A percentile compares a stretch with the other conserved stretches of the same genome.
Conservation (phyloP, 2,329 filamentous ascomycete species). For the Talaromyces sp. region DNA sequence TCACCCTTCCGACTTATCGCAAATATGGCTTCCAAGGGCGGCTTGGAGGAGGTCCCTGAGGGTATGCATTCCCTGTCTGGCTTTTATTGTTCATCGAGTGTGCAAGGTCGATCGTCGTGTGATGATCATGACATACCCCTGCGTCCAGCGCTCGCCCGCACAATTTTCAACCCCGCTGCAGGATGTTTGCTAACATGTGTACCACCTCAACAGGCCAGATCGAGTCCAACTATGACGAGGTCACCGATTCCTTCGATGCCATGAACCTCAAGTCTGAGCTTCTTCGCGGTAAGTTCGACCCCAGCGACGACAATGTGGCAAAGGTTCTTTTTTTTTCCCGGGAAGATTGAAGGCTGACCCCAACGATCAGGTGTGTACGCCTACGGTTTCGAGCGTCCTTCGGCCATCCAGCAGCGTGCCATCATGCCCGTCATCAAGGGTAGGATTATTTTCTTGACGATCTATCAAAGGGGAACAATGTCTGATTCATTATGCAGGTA, state of each 20-base stretch:
- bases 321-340: conserved; percentile 10
- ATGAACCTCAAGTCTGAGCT: conserved; percentile 98
- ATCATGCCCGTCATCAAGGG: conserved; percentile 99
- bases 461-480: not conserved
- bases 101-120: not conserved
- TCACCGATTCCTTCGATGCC: conserved; percentile 96
- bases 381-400: conserved; percentile 99
- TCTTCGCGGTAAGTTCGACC: conserved; percentile 67
- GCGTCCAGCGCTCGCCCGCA: not conserved
- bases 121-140: not conserved
- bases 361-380: conserved; percentile 76
- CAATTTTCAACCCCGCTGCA: not conserved
- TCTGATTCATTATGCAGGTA: conserved; percentile 50
- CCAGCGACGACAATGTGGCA: conserved; percentile 8
- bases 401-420: conserved; percentile 98
- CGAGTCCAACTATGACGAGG: conserved; percentile 99
- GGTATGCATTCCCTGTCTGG: conserved; percentile 54
- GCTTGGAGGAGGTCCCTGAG: conserved; percentile 96
- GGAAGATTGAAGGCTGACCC: conserved; percentile 12
- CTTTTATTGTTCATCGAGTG: not conserved
- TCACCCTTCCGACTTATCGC: conserved; percentile 54
- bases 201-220: conserved; percentile 70
- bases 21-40: conserved; percentile 98
- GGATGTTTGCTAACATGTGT: conserved; percentile 11
- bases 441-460: conserved; percentile 42